Conservation (phyloP, 2,329 filamentous ascomycete species). For the Mollisia scopiformis region DNA sequence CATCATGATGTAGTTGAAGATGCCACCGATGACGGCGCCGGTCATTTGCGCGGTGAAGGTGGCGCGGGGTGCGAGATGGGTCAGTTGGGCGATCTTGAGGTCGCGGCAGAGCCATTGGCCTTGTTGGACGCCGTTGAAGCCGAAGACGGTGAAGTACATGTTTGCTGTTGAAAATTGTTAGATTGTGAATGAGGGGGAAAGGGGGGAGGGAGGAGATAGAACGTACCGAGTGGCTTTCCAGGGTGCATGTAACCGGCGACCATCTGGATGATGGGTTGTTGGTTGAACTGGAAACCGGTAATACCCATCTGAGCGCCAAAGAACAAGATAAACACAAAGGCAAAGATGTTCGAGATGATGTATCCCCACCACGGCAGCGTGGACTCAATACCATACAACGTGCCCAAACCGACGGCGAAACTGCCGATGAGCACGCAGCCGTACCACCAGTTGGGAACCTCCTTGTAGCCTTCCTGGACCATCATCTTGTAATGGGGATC, state of each 20-base stretch:
- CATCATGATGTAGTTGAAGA: slow-evolving; percentile 50
- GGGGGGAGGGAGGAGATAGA: too few species aligned
- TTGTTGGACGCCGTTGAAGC: slow-evolving; percentile 51
- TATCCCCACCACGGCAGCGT: slow-evolving; percentile 34
- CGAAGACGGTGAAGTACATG: slow-evolving; percentile 72
- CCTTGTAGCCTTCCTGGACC: slow-evolving; percentile 50
- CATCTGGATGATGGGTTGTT: slow-evolving; percentile 51
- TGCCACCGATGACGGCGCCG: slow-evolving; percentile 43
- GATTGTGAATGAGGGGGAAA: neutral
- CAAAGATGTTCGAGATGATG: slow-evolving; percentile 31
- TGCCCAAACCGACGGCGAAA: slow-evolving; percentile 43
- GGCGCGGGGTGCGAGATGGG: slow-evolving; percentile 44
- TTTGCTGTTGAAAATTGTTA: slow-evolving; percentile 34
- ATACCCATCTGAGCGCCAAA: slow-evolving; percentile 44
- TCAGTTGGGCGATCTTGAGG: slow-evolving; percentile 54
- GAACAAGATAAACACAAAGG: slow-evolving; percentile 34
- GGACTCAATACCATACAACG: slow-evolving; percentile 12
- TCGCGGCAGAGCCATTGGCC: slow-evolving; percentile 49
- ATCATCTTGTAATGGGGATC: slow-evolving; percentile 49
- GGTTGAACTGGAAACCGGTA: slow-evolving; percentile 49
- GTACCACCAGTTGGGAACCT: slow-evolving; percentile 63
- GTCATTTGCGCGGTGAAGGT: slow-evolving; percentile 43
- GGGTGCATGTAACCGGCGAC: slow-evolving; percentile 48
- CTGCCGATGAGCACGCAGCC: slow-evolving; percentile 46
- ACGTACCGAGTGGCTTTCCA: slow-evolving; percentile 53